phyloP scores from a whole-genome alignment of 23 red algal genomes.

The Agarophyton chilense region DNA sequence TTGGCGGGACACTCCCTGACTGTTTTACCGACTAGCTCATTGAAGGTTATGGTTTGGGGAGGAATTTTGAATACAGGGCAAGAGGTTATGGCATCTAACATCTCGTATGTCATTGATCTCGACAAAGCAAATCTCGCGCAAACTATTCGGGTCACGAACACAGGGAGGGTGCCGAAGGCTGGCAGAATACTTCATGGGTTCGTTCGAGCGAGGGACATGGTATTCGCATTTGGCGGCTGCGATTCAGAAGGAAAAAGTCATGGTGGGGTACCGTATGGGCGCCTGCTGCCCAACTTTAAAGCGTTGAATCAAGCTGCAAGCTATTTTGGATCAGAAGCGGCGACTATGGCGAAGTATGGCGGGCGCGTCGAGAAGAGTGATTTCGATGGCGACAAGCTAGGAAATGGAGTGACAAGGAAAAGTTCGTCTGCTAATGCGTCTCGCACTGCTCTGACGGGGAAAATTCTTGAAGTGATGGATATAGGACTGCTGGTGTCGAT shows the following conservation, averaged over 20 bases:
- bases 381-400: neutral
- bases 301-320: conserved; percentile 4
- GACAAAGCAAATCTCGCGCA: conserved; percentile 11
- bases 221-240: conserved; percentile 44
- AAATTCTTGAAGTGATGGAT: conserved; percentile 33
- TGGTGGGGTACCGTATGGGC: conserved; percentile 6
- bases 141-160: conserved; percentile 19
- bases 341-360: neutral
- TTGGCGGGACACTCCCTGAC: conserved; percentile 42
- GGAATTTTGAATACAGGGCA: conserved; percentile 29
- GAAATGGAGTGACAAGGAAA: neutral
- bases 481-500: conserved; percentile 49
- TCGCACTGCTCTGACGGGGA: conserved; percentile 36
- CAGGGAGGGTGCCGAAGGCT: neutral
- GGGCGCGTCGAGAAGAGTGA: neutral
- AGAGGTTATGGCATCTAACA: conserved; percentile 5
- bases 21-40: conserved; percentile 20
- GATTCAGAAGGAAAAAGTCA: conserved; percentile 12
- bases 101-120: conserved; percentile 42
- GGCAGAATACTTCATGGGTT: conserved; percentile 60
- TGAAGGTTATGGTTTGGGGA: conserved; percentile 58
- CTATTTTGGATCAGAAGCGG: conserved; percentile 33
- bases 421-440: neutral
- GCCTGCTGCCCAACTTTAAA: conserved; percentile 45
- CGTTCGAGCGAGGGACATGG: conserved; percentile 11